Base-by-base conservation (phyloP, 2,329 filamentous ascomycete genomes). In the Graphilbum sp. region DNA sequence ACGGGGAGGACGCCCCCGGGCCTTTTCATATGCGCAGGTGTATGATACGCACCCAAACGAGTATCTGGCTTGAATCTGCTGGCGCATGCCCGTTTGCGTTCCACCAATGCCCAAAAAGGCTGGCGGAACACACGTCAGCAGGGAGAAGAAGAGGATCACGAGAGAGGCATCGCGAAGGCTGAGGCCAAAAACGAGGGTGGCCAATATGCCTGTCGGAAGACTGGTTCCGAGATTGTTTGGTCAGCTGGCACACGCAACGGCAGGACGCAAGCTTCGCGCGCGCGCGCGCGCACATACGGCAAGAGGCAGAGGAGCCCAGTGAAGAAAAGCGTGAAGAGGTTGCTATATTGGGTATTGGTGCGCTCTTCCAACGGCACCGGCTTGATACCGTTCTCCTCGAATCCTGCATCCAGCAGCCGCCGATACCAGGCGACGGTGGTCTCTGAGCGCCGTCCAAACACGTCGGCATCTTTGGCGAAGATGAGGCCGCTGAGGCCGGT, bases 241-340 rank as follows among this genome's bases (percentile, higher is more conserved):
- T 16, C 5, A 24, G 9, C 12, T 34, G 13, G 19, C 6, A 17
- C 13, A 20, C n/a, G 23, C 4, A 29, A 29, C 27, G n/a, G n/a
- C n/a, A n/a, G n/a, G n/a, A n/a, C n/a, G 13, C 11, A 12, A 29
- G 11, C 15, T 29, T 9, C n/a, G n/a, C n/a, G n/a, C n/a, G n/a
- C n/a, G n/a, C n/a, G n/a, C n/a, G n/a, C n/a, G n/a, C n/a, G 7
- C 27, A 60, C 68, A 53, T 50, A 75, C 71, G 72, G 70, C 24
- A 76, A 49, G 8, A 73, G 58, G 47, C 67, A 72, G 32, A 69
- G 57, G 40, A 71, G 62, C 42, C 70, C 63, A 17, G 67, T 70
- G 48, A 74, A 72, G 60, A 72, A 75, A 19, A 75, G 57, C 4
- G 69, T 73, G 48, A 76, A 75, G 34, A 76, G 58, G 43, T 70